A percentile compares a stretch with the other conserved stretches of the same genome.
Evolutionary conservation across 1,284 basidiomycete genomes (phyloP).

Genomic region (Tilletia setariae): DNA sequence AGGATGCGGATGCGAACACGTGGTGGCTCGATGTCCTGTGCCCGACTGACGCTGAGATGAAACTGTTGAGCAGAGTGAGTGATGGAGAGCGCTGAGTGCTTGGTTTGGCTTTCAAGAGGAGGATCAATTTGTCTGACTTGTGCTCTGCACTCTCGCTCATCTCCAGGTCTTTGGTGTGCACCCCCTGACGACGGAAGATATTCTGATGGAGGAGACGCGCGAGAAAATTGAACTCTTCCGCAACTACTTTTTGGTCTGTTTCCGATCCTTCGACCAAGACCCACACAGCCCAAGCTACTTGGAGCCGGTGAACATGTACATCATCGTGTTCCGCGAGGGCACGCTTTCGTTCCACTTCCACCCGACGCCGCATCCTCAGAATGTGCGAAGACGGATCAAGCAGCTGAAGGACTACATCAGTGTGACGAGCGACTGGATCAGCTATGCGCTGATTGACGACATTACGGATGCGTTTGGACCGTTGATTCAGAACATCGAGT

Average conservation of each 20-base stretch:
- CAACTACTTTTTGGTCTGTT: constrained; percentile 99
- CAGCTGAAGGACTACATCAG: constrained; percentile 99
- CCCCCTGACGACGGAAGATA: constrained; percentile 97
- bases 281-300: constrained; percentile 95
- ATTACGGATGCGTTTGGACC: constrained; percentile 99
- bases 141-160: not conserved
- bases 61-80: constrained; percentile 67
- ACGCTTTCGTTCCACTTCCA: constrained; percentile 96
- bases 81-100: not conserved
- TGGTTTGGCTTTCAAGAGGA: not conserved
- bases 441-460: constrained; percentile 98
- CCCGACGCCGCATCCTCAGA: constrained; percentile 94
- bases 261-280: constrained; percentile 98
- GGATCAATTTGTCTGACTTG: too few relatives aligned
- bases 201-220: constrained; percentile 97
- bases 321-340: constrained; percentile 98
- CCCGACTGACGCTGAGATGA: constrained; percentile 98
- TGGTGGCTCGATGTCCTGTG: constrained; percentile 97
- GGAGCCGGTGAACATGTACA: constrained; percentile 99
- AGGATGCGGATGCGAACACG: constrained; percentile 67
- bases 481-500: constrained; percentile 96
- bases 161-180: constrained; percentile 81
- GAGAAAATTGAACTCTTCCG: constrained; percentile 99
- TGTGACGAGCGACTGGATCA: constrained; percentile 99
- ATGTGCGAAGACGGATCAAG: constrained; percentile 95